Base-by-base conservation (phyloP, 352 stramenopile genomes). In the Lagenidium sp. region DNA sequence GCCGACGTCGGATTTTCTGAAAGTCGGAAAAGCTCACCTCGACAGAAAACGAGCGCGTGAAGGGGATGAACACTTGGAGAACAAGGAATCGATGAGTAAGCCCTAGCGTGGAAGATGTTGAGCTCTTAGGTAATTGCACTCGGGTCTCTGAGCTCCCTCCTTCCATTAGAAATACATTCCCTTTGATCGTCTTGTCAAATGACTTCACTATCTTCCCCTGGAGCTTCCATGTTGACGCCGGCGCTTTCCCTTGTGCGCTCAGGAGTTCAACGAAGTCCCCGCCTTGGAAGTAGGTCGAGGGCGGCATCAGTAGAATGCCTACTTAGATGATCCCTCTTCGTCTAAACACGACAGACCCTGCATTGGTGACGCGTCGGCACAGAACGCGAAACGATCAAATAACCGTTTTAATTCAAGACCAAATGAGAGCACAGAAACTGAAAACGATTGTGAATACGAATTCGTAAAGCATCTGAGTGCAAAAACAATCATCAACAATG, bases 391-490 rank as follows among this genome's bases (percentile, higher is more conserved):
- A n/a, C n/a, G 11, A 39, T 16, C 7, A n/a, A 39, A 6, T 7
- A 39, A 16, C n/a, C 34, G 34, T 7, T 21, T 39, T 18, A 10
- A 16, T 21, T n/a, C 8, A 39, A 16, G 34, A 16, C 34, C 13
- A 7, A 12, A 39, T 16, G 12, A 49, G 18, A 2, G 41, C 41
- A 34, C 26, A 55, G 3, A 47, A 10, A 12, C 44, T 38, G 11
- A 71, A 51, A 20, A 80, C 50, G 12, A 42, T 23, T 24, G 78
- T 60, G 41, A 82, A 59, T 4, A 63, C 71, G 11, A 91, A 61
- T 38, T 91, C 79, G 37, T 89, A 88, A 2, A 91, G 46, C 68
- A 91, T 79, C 79, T 91, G 32, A 16, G n/a, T n/a, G n/a, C n/a
- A n/a, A n/a, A n/a, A n/a, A n/a, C n/a, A n/a, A n/a, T n/a, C n/a